phyloP scores from a whole-genome alignment of 805 yeast genomes.

The Candida maltosa region DNA sequence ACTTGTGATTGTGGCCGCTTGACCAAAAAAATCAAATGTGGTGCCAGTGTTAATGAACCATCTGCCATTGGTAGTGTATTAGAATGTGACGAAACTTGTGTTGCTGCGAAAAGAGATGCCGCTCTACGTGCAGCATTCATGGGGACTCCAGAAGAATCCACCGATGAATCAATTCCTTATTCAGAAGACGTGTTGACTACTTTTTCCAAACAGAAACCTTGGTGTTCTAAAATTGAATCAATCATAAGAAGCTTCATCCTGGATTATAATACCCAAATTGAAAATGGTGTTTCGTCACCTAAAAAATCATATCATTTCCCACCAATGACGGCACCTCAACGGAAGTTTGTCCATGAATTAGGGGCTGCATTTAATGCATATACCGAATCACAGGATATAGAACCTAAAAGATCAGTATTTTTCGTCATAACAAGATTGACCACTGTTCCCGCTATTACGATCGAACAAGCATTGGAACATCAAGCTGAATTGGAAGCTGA shows the following conservation, averaged over 20 bases:
- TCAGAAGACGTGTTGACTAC: constrained; percentile 44
- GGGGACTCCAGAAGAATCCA: constrained; percentile 10
- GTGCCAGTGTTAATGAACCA: constrained; percentile 36
- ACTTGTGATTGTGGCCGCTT: constrained; percentile 66
- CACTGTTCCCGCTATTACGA: constrained; percentile 39
- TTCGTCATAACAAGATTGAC: constrained; percentile 39
- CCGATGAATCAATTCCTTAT: constrained; percentile 22
- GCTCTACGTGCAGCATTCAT: constrained; percentile 61
- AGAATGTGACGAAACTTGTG: constrained; percentile 73
- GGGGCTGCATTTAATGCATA: constrained; percentile 57
- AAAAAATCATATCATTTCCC: constrained; percentile 56
- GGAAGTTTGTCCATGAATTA: constrained; percentile 68
- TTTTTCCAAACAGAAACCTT: constrained; percentile 53
- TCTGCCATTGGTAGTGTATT: constrained; percentile 37
- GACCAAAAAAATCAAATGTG: constrained; percentile 50
- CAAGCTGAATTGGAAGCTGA: constrained; percentile 20
- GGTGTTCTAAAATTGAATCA: constrained; percentile 68
- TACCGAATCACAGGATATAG: constrained; percentile 76
- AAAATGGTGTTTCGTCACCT: constrained; percentile 14
- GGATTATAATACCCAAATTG: constrained; percentile 20
- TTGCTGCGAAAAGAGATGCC: constrained; percentile 53
- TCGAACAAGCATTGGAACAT: constrained; percentile 41
- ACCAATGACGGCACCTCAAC: constrained; percentile 68
- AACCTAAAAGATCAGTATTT: constrained; percentile 73
- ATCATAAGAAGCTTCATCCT: constrained; percentile 48